Evolutionary conservation across 495 filamentous ascomycete species (phyloP).

Genomic region (Daldinia childiae): DNA sequence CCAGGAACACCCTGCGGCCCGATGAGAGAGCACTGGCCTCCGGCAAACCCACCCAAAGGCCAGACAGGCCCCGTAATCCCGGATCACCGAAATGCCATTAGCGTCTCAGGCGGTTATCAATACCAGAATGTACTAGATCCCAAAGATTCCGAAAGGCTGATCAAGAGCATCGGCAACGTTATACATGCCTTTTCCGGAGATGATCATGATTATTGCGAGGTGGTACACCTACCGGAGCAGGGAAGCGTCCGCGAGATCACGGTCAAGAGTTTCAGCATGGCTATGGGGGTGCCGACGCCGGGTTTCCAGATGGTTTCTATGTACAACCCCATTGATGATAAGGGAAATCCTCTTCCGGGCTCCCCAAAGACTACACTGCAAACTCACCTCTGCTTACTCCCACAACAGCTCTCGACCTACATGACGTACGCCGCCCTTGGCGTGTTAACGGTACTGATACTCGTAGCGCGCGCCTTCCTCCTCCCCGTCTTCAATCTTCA

Average conservation of each 20-base stretch:
- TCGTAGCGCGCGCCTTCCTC: slow-evolving; percentile 70
- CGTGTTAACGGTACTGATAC: slow-evolving; percentile 64
- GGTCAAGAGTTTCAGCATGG: slow-evolving; percentile 92
- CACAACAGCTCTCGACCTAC: slow-evolving; percentile 85
- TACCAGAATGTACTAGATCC: slow-evolving; percentile 93
- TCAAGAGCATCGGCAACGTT: slow-evolving; percentile 79
- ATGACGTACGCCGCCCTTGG: slow-evolving; percentile 75
- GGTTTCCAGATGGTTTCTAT: slow-evolving; percentile 89
- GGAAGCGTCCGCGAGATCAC: slow-evolving; percentile 84
- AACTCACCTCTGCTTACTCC: slow-evolving; percentile 89
- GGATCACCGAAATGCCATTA: slow-evolving; percentile 81
- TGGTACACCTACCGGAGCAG: slow-evolving; percentile 73
- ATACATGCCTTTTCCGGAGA: slow-evolving; percentile 90
- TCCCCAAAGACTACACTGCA: slow-evolving; percentile 70
- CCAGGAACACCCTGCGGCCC: slow-evolving; percentile 89
- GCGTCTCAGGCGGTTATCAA: slow-evolving; percentile 81
- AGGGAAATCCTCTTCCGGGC: slow-evolving; percentile 64
- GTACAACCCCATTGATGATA: slow-evolving; percentile 83
- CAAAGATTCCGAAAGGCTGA: slow-evolving; percentile 73
- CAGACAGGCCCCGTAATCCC: slow-evolving; percentile 64
- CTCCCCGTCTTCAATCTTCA: slow-evolving; percentile 57
- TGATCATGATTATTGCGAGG: slow-evolving; percentile 97
- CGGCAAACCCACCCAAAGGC: slow-evolving; percentile 66
- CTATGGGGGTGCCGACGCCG: slow-evolving; percentile 93
- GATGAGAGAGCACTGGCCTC: slow-evolving; percentile 82